Evolutionary conservation across 2,329 filamentous ascomycete species (phyloP), one percentile per base, ranked within the genome.

Genomic region (Stemphylium lycopersici): DNA sequence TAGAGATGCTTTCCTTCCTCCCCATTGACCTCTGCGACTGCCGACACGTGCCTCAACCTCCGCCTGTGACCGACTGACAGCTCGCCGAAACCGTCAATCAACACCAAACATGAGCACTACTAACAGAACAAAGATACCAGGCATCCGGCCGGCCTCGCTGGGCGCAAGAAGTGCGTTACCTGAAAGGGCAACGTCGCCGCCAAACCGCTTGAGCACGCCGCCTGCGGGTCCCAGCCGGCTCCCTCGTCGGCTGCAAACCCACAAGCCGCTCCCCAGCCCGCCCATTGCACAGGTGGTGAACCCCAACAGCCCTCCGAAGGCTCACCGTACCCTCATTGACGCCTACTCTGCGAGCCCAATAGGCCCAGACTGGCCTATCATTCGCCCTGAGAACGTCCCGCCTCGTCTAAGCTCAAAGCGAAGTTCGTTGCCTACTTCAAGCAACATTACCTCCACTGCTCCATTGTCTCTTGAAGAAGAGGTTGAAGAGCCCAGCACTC

Each of bases 241-340:
- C n/a, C 71, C 72, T 32, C 70, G 69, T 39, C 67, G 58, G 36
- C 52, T 56, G 24, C 45, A 55, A 3, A 62, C 56, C 22, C 58
- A 77, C 31, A 79, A 79, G 57, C 70, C 74, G n/a, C 63, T 79
- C 4, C 77, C 77, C 7, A 70, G 73, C 36, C 70, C 72, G 8
- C 77, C 77, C 2, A 49, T 75, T 11, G 70, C 65, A 20, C 69
- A 73, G 12, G 26, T 77, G 4, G 48, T 66, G 8, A 61, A 71
- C 32, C 59, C 62, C 3, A 42, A 59, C 16, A 76, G 70, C 45
- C 75, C 76, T 3, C 64, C 61, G 6, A 76, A 75, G 55, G 67
- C 73, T 29, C 65, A 68, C 24, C 72, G 74, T 13, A 74, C 71
- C 2, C 65, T 79, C 16, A 56, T 79, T 5, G 77, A 78, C 49